Base-by-base conservation (phyloP, 2,329 filamentous ascomycete species). In the Penicillium vulpinum region DNA sequence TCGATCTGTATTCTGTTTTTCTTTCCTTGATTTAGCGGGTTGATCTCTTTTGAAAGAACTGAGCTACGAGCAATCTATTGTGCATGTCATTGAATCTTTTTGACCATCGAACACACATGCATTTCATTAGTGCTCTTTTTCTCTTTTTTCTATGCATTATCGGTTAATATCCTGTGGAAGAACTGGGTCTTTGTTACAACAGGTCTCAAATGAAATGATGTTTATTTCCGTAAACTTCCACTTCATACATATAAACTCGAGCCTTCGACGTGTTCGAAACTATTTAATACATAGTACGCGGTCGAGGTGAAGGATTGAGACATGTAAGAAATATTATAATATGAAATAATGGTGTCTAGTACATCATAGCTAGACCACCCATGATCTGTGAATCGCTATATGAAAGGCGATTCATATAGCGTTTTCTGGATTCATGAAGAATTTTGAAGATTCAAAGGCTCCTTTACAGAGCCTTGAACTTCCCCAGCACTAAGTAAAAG, bases 401-500 rank as follows among this genome's bases (percentile, higher is more conserved):
- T 31, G 21, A 21, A 33, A 33, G 21, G 18, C 22, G 16, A 9
- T 24, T 43, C 49, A 15, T 4, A 10, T 11, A 24, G 21, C 8
- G 5, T 22, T 18, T 29, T 26, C 11, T n/a, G 4, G 9, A 15
- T 51, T 44, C 28, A 26, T 3, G 5, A 21, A 18, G 11, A 15
- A 44, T 7, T 10, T 5, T 5, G 26, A 31, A 11, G 15, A 29
- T 10, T n/a, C 8, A 24, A 26, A 39, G 24, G 11, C 16, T 26
- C 35, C 35, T 40, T 18, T 50, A 63, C 36, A 63, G 60, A 9
- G 51, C 60, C 53, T 63, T 63, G 55, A 63, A 63, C n/a, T 63
- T 45, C 11, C 48, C 45, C 35, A 63, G 33, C 31, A 63, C 61
- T 63, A 49, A 11, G 5, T 41, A 1, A 24, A n/a, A 29, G 35